A percentile compares a stretch with the other conserved stretches of the same genome.
Conservation (phyloP, 2,329 filamentous ascomycete species). For the Cadophora sp. region DNA sequence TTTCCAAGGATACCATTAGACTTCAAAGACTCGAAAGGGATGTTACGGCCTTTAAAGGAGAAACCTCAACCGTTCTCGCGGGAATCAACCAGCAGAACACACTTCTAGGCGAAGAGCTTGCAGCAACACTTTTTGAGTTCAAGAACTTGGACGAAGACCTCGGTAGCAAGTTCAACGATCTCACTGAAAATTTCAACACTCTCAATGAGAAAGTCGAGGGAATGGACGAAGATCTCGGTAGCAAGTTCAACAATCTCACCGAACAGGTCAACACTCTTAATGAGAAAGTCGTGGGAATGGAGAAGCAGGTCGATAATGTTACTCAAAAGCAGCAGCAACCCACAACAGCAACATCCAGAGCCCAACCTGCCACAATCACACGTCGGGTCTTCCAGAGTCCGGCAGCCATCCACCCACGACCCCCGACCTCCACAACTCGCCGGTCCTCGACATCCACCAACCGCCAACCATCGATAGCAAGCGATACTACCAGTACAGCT, state of each 20-base stretch:
- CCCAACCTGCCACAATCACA: not conserved
- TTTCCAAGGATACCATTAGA: not conserved
- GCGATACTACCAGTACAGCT: not conserved
- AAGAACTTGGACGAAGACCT: not conserved
- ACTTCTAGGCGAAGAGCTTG: not conserved
- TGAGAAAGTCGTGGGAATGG: no score
- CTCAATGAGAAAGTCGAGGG: no score
- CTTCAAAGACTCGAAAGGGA: conserved; percentile 4
- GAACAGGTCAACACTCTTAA: conserved; percentile 3
- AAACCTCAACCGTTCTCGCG: not conserved
- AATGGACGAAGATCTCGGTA: not conserved
- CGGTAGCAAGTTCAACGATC: not conserved
- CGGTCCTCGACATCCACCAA: not conserved
- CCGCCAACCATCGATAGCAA: not conserved
- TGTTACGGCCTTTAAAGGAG: not conserved
- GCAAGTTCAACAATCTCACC: not conserved
- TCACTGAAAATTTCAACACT: not conserved
- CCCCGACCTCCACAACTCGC: not conserved
- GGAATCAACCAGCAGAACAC: not conserved
- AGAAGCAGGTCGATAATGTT: not conserved
- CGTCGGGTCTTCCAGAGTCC: not conserved
- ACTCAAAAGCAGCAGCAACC: not conserved
- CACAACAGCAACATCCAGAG: not conserved
- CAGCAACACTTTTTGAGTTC: not conserved
- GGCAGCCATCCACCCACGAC: not conserved